phyloP scores from a whole-genome alignment of 768 basidiomycete species.

The Guyanaporus albipodus region DNA sequence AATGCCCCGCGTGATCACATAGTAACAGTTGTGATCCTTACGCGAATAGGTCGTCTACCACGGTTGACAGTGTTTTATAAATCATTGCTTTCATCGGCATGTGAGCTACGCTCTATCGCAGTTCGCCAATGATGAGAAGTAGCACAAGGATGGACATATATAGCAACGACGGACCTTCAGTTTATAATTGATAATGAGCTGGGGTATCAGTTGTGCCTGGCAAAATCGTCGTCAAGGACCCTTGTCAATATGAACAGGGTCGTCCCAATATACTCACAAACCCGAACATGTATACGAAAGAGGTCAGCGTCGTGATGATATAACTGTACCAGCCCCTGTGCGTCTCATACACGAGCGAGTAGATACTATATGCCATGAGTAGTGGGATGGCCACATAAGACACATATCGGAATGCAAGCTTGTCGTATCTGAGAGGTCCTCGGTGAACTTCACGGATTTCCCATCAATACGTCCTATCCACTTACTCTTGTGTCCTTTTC shows the following conservation, averaged over 20 bases:
- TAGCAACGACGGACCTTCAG: conserved; percentile 60
- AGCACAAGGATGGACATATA: conserved; percentile 2
- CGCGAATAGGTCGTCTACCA: conserved; percentile 92
- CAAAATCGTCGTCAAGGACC: conserved; percentile 14
- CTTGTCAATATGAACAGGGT: neutral
- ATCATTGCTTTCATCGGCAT: conserved; percentile 99
- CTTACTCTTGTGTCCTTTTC: conserved; percentile 94
- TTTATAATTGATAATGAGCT: conserved; percentile 96
- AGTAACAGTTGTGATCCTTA: conserved; percentile 37
- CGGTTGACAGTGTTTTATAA: conserved; percentile 87
- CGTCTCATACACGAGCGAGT: conserved; percentile 76
- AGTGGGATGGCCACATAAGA: conserved; percentile 85
- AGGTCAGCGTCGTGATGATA: conserved; percentile 87
- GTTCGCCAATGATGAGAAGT: conserved; percentile 7
- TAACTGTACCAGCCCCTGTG: conserved; percentile 98
- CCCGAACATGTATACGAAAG: conserved; percentile 95
- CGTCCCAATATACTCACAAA: conserved; percentile 65
- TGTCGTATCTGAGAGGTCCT: conserved; percentile 63
- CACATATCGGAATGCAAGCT: conserved; percentile 91
- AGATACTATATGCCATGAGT: conserved; percentile 70
- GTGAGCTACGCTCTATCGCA: conserved; percentile 81
- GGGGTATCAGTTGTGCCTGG: conserved; percentile 81
- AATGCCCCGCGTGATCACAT: conserved; percentile 10
- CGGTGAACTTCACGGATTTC: conserved; percentile 11
- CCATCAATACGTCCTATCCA: conserved; percentile 21